Base-by-base conservation (phyloP, 2,329 filamentous ascomycete genomes). In the Pseudovirgaria hyperparasitica region DNA sequence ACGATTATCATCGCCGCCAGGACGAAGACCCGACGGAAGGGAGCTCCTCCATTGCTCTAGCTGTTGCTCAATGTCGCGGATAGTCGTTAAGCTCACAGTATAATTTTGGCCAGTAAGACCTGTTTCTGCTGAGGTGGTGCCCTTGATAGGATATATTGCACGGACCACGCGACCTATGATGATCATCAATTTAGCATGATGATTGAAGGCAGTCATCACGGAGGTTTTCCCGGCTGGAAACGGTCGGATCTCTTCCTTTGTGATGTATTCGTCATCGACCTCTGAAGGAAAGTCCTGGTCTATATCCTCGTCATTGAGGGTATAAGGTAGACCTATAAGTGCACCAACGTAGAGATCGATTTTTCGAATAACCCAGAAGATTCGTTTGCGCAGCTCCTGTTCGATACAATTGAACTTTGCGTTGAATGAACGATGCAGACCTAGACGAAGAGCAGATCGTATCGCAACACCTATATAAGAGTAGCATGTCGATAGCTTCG, bases 21-120 rank as follows among this genome's bases (percentile, higher is more conserved):
- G 85, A 34, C 79, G 76, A 54, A 93, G 73, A 28, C 74, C 71
- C 39, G 74, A 64, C 0, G 86, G 87, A 15, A 98, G 50, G 31
- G 64, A 58, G 28, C 72, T 68, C 54, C 74, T 67, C 72, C 72
- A 77, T 9, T 55, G 51, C 40, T 75, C 69, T 27, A 77, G 52
- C 41, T 76, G 71, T 29, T 65, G 59, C 46, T 77, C 72, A 29
- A 77, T 67, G 37, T 76, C 72, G 13, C 70, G 61, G 20, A 77
- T 76, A 37, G 68, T 67, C 3, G 70, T 67, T 41, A 76, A 72
- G 33, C 70, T 70, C 27, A 77, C 68, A 25, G 68, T 65, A 43
- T 76, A 76, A 24, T 51, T 46, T 21, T 46, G 48, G 9, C 43
- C 45, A 10, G 29, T 26, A 9, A 26, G 12, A 14, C 23, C 22